phyloP scores from a whole-genome alignment of 2,329 filamentous ascomycete species.

The Fusarium ambrosium region DNA sequence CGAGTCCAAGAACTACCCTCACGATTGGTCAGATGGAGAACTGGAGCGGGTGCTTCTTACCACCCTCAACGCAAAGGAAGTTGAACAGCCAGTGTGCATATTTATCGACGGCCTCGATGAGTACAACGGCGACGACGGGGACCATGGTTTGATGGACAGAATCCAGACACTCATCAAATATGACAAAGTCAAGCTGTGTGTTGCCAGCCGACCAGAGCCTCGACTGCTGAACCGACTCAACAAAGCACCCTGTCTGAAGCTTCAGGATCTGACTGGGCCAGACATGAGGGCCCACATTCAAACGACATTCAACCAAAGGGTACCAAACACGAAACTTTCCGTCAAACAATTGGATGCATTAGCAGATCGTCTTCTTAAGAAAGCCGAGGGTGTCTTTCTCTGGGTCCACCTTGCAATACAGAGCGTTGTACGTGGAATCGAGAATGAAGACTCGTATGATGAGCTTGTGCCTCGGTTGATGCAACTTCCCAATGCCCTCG shows the following conservation, averaged over 20 bases:
- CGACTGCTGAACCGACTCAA: background rate
- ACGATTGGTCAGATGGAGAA: background rate
- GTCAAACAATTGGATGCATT: background rate
- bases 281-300: background rate
- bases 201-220: conserved; percentile 7
- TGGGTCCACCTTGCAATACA: conserved; percentile 12
- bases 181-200: conserved; percentile 6
- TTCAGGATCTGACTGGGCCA: conserved; percentile 5
- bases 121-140: background rate
- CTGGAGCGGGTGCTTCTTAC: background rate
- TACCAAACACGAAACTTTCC: background rate
- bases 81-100: background rate
- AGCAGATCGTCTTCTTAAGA: background rate
- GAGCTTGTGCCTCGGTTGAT: background rate
- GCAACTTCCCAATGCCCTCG: conserved; percentile 1
- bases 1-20: background rate
- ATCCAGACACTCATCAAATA: background rate
- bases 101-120: conserved; percentile 24
- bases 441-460: background rate
- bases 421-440: conserved; percentile 3
- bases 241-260: background rate
- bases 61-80: background rate
- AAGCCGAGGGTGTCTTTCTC: conserved; percentile 21
- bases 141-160: background rate
- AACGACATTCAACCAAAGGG: background rate